Evolutionary conservation across 495 filamentous ascomycete species (phyloP).

Genomic region (Poronia punctata): DNA sequence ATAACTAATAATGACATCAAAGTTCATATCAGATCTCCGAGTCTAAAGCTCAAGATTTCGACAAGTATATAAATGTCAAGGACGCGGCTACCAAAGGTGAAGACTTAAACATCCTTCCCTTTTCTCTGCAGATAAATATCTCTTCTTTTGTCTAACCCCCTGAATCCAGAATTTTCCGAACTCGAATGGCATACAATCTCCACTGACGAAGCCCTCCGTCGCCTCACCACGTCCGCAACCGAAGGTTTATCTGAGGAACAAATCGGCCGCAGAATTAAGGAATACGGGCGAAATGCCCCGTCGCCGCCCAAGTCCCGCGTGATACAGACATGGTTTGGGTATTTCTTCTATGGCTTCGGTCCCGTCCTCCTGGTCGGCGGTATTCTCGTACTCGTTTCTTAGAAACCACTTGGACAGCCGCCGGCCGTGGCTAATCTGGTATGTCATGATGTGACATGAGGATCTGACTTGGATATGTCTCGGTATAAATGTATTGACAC

Average conservation of each 20-base stretch:
- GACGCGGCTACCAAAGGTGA: constrained; percentile 37
- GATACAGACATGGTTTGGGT: constrained; percentile 51
- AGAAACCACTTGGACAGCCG: constrained; percentile 63
- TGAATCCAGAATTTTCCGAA: constrained; percentile 29
- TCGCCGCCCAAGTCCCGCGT: constrained; percentile 51
- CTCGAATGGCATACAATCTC: constrained; percentile 54
- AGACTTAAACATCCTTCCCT: constrained; percentile 1
- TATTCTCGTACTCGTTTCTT: constrained; percentile 60
- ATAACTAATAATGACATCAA: constrained; percentile 4
- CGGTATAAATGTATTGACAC: background rate
- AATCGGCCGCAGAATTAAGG: constrained; percentile 38
- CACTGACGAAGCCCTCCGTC: constrained; percentile 45
- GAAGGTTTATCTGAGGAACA: constrained; percentile 47
- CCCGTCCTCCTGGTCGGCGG: constrained; percentile 54
- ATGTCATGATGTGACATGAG: background rate
- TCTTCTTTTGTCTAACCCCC: constrained; percentile 6
- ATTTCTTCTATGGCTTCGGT: constrained; percentile 68
- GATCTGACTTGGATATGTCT: background rate
- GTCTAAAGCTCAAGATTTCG: constrained; percentile 32
- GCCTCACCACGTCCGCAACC: constrained; percentile 41
- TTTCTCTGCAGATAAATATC: background rate
- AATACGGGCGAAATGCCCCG: constrained; percentile 56
- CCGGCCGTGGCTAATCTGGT: constrained; percentile 55
- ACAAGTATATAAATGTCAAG: constrained; percentile 29
- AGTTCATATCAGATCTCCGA: constrained; percentile 49